Conservation (phyloP, 2,329 filamentous ascomycete species). For the Rhytidhysteron rufulum region DNA sequence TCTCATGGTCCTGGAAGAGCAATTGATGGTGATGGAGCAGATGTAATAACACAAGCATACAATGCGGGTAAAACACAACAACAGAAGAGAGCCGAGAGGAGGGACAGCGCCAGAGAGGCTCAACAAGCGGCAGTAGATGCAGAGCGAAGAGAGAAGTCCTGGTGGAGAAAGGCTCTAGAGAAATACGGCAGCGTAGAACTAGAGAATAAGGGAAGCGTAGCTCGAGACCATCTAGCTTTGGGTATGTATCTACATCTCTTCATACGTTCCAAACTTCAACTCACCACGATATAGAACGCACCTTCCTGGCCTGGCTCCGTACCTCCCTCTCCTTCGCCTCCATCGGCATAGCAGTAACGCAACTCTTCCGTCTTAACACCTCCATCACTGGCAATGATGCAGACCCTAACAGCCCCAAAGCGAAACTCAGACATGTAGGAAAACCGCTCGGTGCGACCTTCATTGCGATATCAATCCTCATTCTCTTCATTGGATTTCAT, state of each 20-base stretch:
- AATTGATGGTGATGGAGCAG: not conserved
- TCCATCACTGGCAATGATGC: conserved; percentile 40
- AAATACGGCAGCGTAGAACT: conserved; percentile 68
- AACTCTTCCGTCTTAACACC: conserved; percentile 79
- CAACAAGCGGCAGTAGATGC: conserved; percentile 18
- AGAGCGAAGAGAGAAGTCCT: conserved; percentile 30
- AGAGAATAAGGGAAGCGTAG: conserved; percentile 82
- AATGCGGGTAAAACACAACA: not conserved
- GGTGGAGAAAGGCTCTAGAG: conserved; percentile 55
- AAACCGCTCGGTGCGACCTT: conserved; percentile 63
- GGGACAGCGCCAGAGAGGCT: conserved; percentile 15
- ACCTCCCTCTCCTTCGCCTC: conserved; percentile 78
- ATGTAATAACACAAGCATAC: not conserved
- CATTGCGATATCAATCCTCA: conserved; percentile 69
- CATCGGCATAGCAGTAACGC: conserved; percentile 79
- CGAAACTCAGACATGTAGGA: conserved; percentile 24
- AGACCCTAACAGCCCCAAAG: conserved; percentile 16
- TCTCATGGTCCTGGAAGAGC: not conserved
- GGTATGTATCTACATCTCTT: conserved; percentile 47
- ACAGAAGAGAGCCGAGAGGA: conserved; percentile 1
- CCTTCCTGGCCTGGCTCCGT: conserved; percentile 80
- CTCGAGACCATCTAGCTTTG: conserved; percentile 75
- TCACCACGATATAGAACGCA: conserved; percentile 64
- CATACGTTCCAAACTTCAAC: not conserved
- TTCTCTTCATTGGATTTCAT: conserved; percentile 72